Conservation (phyloP, 73 alveolate genomes). For the Loxodes magnus region DNA sequence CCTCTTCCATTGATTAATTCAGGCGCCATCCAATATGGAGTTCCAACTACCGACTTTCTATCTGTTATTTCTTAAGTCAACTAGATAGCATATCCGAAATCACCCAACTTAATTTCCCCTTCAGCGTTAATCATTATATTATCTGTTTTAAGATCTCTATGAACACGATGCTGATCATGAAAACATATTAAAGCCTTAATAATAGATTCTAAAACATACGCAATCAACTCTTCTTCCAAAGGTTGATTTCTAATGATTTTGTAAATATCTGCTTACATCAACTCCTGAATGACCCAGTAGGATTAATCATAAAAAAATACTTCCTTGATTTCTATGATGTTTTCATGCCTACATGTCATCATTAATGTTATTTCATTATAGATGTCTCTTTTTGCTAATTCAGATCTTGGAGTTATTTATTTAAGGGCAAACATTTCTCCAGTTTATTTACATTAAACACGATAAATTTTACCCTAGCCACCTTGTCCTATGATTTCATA, state of each 20-base stretch:
- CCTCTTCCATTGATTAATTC: constrained; percentile 74
- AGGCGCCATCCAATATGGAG: constrained; percentile 93
- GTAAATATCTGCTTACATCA: neutral
- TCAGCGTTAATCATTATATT: constrained; percentile 69
- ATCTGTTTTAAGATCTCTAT: constrained; percentile 83
- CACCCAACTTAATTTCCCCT: constrained; percentile 66
- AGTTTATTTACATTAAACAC: neutral
- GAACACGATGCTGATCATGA: constrained; percentile 57
- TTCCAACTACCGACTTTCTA: constrained; percentile 71
- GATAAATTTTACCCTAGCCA: neutral
- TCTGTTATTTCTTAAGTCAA: constrained; percentile 36
- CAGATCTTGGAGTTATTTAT: neutral
- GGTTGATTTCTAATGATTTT: neutral
- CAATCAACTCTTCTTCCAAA: neutral
- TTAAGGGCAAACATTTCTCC: neutral
- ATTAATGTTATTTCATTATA: neutral
- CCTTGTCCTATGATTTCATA: no score
- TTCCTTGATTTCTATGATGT: neutral
- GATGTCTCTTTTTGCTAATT: neutral
- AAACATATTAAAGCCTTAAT: constrained; percentile 18
- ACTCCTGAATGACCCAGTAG: neutral
- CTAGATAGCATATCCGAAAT: constrained; percentile 55
- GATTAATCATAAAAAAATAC: neutral
- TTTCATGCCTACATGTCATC: neutral
- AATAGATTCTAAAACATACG: neutral